Evolutionary conservation across 768 basidiomycete genomes (phyloP).

Genomic region (Termitomyces sp.): DNA sequence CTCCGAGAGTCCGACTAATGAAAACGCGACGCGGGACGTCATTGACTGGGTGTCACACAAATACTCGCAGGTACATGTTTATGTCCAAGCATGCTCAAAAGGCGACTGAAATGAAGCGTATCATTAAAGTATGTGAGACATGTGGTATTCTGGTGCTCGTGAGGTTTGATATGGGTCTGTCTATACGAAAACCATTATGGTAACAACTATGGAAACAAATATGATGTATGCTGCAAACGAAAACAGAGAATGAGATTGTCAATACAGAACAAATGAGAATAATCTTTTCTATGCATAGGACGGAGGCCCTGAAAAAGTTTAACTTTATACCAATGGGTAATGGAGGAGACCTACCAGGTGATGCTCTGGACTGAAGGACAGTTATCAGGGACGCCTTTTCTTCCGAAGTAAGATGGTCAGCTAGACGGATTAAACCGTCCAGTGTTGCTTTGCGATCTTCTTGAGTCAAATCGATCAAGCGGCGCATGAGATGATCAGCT

Average conservation of each 20-base stretch:
- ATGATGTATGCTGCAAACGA: slow-evolving; percentile 9
- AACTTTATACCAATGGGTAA: neutral
- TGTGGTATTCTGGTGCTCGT: slow-evolving; percentile 2
- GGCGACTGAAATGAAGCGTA: neutral
- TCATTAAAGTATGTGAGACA: neutral
- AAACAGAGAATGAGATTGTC: slow-evolving; percentile 1
- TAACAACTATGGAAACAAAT: slow-evolving; percentile 16
- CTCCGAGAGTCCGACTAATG: neutral
- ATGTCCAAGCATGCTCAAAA: neutral
- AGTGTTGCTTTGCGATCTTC: slow-evolving; percentile 75
- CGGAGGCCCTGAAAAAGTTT: slow-evolving; percentile 25
- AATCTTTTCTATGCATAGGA: slow-evolving; percentile 22
- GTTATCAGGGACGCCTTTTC: slow-evolving; percentile 58
- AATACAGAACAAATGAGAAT: neutral
- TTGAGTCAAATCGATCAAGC: slow-evolving; percentile 60
- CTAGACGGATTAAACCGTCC: slow-evolving; percentile 65
- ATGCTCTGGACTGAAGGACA: slow-evolving; percentile 52
- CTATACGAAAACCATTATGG: slow-evolving; percentile 10
- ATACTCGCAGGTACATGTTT: neutral
- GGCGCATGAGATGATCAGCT: slow-evolving; percentile 61
- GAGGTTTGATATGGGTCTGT: slow-evolving; percentile 2
- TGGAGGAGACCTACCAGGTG: slow-evolving; percentile 45
- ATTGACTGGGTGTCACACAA: no score
- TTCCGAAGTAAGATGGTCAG: slow-evolving; percentile 68
- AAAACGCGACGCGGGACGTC: neutral